Percentiles rank a stretch among this genome's conserved stretches.
phyloP scores from a whole-genome alignment of 2,329 filamentous ascomycete species.

The Paraphoma sp. region DNA sequence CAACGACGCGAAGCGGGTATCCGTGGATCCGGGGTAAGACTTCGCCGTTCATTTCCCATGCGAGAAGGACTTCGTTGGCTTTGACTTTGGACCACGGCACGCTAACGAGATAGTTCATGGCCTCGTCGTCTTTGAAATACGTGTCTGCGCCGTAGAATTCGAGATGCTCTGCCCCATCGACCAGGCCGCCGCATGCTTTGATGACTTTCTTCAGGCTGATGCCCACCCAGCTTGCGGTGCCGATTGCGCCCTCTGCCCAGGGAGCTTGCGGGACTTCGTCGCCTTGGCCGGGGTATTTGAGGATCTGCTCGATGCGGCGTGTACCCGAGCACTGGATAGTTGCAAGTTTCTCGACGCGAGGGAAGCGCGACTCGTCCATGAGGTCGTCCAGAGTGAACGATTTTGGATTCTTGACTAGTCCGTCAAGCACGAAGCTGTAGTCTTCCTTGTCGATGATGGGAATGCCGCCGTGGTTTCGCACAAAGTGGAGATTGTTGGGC shows the following conservation, averaged over 20 bases:
- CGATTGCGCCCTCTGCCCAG: conserved; percentile 66
- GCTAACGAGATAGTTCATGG: conserved; percentile 71
- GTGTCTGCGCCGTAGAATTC: conserved; percentile 75
- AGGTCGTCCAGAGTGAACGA: conserved; percentile 66
- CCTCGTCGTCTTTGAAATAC: conserved; percentile 72
- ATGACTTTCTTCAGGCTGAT: conserved; percentile 73
- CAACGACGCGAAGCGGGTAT: conserved; percentile 66
- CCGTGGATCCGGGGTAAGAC: conserved; percentile 71
- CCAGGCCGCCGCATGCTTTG: conserved; percentile 71
- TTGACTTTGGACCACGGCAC: conserved; percentile 74
- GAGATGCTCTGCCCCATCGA: conserved; percentile 64
- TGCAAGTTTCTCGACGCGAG: conserved; percentile 63
- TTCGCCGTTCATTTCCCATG: conserved; percentile 75
- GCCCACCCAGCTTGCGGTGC: conserved; percentile 68
- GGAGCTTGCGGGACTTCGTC: conserved; percentile 61
- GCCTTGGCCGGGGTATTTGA: conserved; percentile 70
- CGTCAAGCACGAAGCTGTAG: conserved; percentile 63
- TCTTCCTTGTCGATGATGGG: conserved; percentile 67
- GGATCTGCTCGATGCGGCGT: conserved; percentile 72
- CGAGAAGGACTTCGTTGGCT: conserved; percentile 69
- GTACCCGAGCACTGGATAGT: conserved; percentile 74
- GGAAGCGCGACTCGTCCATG: conserved; percentile 66
- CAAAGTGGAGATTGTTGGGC: conserved; percentile 66
- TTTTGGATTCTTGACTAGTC: conserved; percentile 66
- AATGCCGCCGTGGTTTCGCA: conserved; percentile 75